Evolutionary conservation across 2,329 filamentous ascomycete species (phyloP).

Genomic region (Rosellinia necatrix): DNA sequence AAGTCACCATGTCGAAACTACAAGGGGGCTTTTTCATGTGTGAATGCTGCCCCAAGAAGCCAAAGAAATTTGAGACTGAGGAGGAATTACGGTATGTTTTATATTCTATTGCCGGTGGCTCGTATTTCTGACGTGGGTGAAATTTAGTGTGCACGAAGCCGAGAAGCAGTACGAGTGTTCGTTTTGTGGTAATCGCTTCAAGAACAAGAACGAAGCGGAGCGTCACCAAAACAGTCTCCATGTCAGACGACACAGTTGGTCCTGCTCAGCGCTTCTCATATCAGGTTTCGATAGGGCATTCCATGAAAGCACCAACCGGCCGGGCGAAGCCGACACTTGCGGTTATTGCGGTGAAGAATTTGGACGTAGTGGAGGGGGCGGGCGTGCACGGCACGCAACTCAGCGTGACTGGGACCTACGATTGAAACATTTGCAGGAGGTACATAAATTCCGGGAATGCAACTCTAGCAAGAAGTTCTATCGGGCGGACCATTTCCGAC

Average conservation of each 20-base stretch:
- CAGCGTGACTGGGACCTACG: constrained; percentile 88
- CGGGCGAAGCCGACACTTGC: constrained; percentile 76
- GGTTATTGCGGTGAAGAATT: constrained; percentile 98
- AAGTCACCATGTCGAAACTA: constrained; percentile 53
- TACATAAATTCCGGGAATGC: constrained; percentile 97
- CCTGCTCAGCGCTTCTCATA: constrained; percentile 76
- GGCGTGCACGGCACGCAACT: constrained; percentile 58
- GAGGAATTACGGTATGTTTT: constrained; percentile 78
- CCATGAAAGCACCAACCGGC: constrained; percentile 73
- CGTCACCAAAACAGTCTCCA: constrained; percentile 95
- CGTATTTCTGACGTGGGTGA: constrained; percentile 33
- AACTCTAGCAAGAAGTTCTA: constrained; percentile 99
- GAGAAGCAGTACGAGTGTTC: constrained; percentile 96
- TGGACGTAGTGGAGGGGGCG: constrained; percentile 51
- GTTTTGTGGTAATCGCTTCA: constrained; percentile 94
- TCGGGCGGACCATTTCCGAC: constrained; percentile 94
- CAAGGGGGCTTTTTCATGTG: constrained; percentile 67
- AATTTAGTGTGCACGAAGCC: constrained; percentile 76
- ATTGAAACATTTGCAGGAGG: constrained; percentile 82
- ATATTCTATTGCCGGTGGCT: background rate
- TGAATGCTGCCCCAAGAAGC: constrained; percentile 96
- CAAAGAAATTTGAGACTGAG: constrained; percentile 87
- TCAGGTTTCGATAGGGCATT: constrained; percentile 80
- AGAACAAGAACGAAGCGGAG: constrained; percentile 98
- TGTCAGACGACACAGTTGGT: constrained; percentile 92